phyloP scores from a whole-genome alignment of 73 alveolate genomes.

The Paramecium sonneborni region DNA sequence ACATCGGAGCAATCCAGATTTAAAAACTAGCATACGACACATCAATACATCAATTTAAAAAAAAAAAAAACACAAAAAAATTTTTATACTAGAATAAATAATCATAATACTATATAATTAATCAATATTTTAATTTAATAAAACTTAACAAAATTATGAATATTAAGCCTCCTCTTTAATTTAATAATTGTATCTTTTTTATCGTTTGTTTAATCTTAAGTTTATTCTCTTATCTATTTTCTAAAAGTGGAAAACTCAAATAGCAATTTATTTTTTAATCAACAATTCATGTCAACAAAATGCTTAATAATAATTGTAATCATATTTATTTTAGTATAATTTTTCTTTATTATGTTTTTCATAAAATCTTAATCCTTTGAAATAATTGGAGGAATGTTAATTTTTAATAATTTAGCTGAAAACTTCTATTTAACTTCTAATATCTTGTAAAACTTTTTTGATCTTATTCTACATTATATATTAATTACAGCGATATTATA shows the following conservation, averaged over 20 bases:
- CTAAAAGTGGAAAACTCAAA: background rate
- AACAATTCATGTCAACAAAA: background rate
- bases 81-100: too few species aligned
- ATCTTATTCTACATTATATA: background rate
- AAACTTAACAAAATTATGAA: background rate
- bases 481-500: conserved; percentile 41
- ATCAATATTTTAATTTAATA: background rate
- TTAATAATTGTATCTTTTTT: background rate
- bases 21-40: too few species aligned
- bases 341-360: conserved; percentile 4
- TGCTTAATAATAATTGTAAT: too few species aligned
- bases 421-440: conserved; percentile 31
- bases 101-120: background rate
- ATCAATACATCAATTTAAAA: too few species aligned
- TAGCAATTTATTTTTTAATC: background rate
- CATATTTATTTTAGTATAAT: conserved; percentile 29
- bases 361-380: conserved; percentile 26
- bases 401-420: background rate
- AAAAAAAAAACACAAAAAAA: too few species aligned
- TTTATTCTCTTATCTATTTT: background rate
- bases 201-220: background rate
- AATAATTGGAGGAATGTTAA: conserved; percentile 19
- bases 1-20: too few species aligned
- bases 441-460: conserved; percentile 56
- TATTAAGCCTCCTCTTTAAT: background rate